Conservation (phyloP, 1,139 yeast genomes). For the Yamadazyma mexicana region DNA sequence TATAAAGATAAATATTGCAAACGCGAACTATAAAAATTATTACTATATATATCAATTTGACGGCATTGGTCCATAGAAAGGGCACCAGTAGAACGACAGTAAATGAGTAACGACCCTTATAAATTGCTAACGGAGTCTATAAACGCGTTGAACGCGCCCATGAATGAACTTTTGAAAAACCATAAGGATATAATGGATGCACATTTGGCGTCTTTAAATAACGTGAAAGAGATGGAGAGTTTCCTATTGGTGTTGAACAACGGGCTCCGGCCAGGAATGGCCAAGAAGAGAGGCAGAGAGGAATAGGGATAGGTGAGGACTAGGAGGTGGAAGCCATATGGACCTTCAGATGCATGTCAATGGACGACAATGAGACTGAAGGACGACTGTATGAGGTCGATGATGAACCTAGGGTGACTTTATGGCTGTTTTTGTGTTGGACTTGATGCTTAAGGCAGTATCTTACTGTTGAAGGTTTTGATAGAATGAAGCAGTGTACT, state of each 20-base stretch:
- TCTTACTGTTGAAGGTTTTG: too few relatives aligned
- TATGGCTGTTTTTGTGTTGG: too few relatives aligned
- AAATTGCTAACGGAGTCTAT: conserved; percentile 21
- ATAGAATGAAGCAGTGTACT: too few relatives aligned
- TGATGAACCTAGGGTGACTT: too few relatives aligned
- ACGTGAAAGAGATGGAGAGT: conserved; percentile 14
- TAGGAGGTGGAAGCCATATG: too few relatives aligned
- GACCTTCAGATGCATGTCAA: too few relatives aligned
- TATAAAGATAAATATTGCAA: conserved; percentile 1
- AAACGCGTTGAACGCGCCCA: conserved; percentile 22
- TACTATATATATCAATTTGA: neutral
- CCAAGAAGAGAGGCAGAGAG: neutral
- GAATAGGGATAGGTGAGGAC: too few relatives aligned
- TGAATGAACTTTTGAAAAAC: conserved; percentile 22
- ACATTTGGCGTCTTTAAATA: conserved; percentile 25
- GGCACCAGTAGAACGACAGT: neutral
- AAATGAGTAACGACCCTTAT: conserved; percentile 22
- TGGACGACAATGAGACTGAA: too few relatives aligned
- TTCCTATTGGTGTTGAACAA: conserved; percentile 10
- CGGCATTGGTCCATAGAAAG: neutral
- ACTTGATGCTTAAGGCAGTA: too few relatives aligned
- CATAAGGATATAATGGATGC: conserved; percentile 31
- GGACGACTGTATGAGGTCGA: too few relatives aligned
- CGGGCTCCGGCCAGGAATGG: neutral
- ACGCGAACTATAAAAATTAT: neutral